phyloP scores from a whole-genome alignment of 2,329 filamentous ascomycete species.

The Colletotrichum eremochloae region DNA sequence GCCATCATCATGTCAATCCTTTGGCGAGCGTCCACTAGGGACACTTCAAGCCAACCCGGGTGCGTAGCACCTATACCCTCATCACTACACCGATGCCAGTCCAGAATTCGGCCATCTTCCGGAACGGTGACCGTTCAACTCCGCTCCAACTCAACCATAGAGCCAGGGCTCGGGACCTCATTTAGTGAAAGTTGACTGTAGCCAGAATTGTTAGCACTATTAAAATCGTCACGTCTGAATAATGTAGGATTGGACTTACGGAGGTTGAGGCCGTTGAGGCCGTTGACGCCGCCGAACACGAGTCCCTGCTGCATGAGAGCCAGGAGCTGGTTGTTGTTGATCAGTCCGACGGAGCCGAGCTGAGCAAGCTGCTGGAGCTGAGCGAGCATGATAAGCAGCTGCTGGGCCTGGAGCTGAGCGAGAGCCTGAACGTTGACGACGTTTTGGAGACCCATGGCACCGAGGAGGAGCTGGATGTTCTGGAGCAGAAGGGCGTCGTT shows the following conservation, averaged over 20 bases:
- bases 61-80: background rate
- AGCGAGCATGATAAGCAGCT: conserved; percentile 46
- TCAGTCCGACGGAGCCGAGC: conserved; percentile 45
- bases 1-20: background rate
- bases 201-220: background rate
- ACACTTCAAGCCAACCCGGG: background rate
- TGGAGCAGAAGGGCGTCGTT: conserved; percentile 41
- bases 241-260: conserved; percentile 50
- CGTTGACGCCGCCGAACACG: conserved; percentile 41
- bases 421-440: conserved; percentile 48
- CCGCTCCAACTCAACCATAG: background rate
- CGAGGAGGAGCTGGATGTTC: conserved; percentile 46
- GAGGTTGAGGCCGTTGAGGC: conserved; percentile 38
- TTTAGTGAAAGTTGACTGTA: background rate
- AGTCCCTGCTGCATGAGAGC: conserved; percentile 45
- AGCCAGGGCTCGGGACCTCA: background rate
- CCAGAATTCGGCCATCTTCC: background rate
- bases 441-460: conserved; percentile 47
- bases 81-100: background rate
- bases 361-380: conserved; percentile 48
- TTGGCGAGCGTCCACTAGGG: background rate
- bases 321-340: conserved; percentile 45
- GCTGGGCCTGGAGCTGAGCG: conserved; percentile 47
- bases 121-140: background rate
- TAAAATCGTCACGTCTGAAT: conserved; percentile 10